Evolutionary conservation across 257 asterid genomes (phyloP), one percentile per base, ranked within the genome.

Genomic region (Solanum etuberosum): DNA sequence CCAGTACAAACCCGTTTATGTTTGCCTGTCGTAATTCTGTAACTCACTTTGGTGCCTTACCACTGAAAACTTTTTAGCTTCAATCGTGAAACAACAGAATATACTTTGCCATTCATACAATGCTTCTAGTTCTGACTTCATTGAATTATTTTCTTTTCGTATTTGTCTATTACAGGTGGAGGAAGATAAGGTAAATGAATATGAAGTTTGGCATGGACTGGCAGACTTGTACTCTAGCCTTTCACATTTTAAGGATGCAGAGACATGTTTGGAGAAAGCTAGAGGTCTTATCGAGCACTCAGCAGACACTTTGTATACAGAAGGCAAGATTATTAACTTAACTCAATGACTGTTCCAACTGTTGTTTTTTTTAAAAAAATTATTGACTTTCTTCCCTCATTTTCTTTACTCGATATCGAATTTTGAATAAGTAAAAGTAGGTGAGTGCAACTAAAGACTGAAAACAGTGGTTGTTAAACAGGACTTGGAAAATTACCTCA

Each of bases 201-300:
- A 90, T 87, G 99, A 96, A 92, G 98, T 96, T 81, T 97, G 99
- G 99, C 97, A 93, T 35, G 99, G 98, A 81, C 91, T 97, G 59
- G 98, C 99, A 57, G 94, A 94, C 83, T 91, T 97, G 84, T 97
- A 97, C 91, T 93, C 98, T 23, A 96, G 94, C 89, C 98, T 97
- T 86, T 93, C 98, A 73, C 98, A 93, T 86, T 97, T 98, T 98
- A 95, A 92, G 88, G 99, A 97, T 90, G 96, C 98, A 23, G 99
- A 97, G 91, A 88, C 94, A 88, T 97, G 99, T 90, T 93, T 97
- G 91, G 91, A 34, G 71, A 96, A 95, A 93, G 99, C 99, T 88
- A 94, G 95, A 89, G 91, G 89, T 82, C 91, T 97, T 81, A 91
- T 92, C 57, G 96, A 91, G 87, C 94, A 90, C 92, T 97, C 99